Evolutionary conservation across 805 yeast species (phyloP), one percentile per base, ranked within the genome.

Genomic region (Pichia gijzeniarum): DNA sequence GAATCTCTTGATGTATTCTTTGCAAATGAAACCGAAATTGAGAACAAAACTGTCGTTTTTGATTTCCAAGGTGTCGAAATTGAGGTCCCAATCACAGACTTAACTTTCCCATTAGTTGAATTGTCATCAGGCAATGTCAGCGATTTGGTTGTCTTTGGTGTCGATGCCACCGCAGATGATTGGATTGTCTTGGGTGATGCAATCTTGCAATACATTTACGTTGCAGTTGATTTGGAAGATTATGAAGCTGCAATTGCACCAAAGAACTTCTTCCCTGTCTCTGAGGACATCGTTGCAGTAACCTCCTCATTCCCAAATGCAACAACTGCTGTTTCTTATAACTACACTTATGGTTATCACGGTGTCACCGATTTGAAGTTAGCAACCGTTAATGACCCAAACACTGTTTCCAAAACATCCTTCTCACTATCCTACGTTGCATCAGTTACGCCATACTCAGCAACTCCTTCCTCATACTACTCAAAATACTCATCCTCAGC

Each of bases 31-130:
- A 43, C 48, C 2, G 51, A 59, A 47, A 42, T 56, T 10, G 47
- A 44, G 12, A 49, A 56, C 21, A 48, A 50, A 30, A 41, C 48
- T 49, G 50, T 75, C 8, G 61, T 63, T 25, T 76, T 76, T 53
- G 63, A 73, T 52, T 77, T 82, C 61, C 75, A 77, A 44, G 86
- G 85, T 7, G 61, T 68, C 19, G 52, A 58, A 12, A 74, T 81
- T 44, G 55, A 62, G 5, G 77, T 75, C 8, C 82, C 85, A 21
- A 53, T 75, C 12, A 32, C 35, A 36, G 52, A 43, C 43, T 35
- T 40, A 33, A 30, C 48, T 28, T 43, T 45, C 48, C 41, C 53
- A 30, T 32, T 37, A 22, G 27, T 47, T 32, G 44, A 49, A 14
- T 10, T 32, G 5, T 12, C 32, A 5, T 14, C 17, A 16, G 46